Evolutionary conservation across 2,329 filamentous ascomycete genomes (phyloP).

Genomic region (Scedosporium boydii): DNA sequence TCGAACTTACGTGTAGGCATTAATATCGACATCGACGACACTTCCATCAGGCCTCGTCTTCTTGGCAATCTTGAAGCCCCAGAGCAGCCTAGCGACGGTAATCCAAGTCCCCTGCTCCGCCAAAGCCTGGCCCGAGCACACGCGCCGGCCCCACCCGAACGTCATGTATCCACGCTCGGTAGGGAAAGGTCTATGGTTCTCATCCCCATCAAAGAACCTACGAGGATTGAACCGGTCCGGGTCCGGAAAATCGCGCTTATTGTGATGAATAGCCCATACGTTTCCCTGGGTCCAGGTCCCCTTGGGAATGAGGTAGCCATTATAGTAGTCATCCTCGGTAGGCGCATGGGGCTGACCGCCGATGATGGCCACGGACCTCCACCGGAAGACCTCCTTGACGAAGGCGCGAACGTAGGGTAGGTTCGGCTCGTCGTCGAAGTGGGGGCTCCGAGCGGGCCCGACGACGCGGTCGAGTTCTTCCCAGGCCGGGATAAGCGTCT

Average conservation of each 20-base stretch:
- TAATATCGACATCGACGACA: constrained; percentile 44
- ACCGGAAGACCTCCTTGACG: constrained; percentile 46
- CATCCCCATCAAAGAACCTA: constrained; percentile 27
- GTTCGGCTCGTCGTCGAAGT: constrained; percentile 33
- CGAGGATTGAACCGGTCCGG: constrained; percentile 34
- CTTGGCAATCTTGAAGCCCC: constrained; percentile 43
- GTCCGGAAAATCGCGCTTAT: constrained; percentile 30
- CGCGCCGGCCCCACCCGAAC: constrained; percentile 45
- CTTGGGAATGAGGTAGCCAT: constrained; percentile 39
- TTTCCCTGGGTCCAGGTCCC: constrained; percentile 40
- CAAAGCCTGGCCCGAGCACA: constrained; percentile 43
- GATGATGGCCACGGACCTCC: constrained; percentile 44
- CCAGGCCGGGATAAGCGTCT: constrained; percentile 33
- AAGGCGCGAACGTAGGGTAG: constrained; percentile 44
- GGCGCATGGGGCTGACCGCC: constrained; percentile 39
- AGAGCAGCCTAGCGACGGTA: constrained; percentile 45
- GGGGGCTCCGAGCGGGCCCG: constrained; percentile 34
- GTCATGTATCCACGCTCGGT: constrained; percentile 42
- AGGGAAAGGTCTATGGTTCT: constrained; percentile 33
- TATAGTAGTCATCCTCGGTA: constrained; percentile 35
- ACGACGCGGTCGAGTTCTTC: constrained; percentile 42
- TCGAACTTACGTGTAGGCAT: constrained; percentile 29
- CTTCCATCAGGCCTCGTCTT: constrained; percentile 27
- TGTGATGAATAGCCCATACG: constrained; percentile 24
- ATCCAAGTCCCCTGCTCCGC: constrained; percentile 53